Evolutionary conservation across 2,329 filamentous ascomycete species (phyloP), one percentile per base, ranked within the genome.

Genomic region (Aureobasidium sp.): DNA sequence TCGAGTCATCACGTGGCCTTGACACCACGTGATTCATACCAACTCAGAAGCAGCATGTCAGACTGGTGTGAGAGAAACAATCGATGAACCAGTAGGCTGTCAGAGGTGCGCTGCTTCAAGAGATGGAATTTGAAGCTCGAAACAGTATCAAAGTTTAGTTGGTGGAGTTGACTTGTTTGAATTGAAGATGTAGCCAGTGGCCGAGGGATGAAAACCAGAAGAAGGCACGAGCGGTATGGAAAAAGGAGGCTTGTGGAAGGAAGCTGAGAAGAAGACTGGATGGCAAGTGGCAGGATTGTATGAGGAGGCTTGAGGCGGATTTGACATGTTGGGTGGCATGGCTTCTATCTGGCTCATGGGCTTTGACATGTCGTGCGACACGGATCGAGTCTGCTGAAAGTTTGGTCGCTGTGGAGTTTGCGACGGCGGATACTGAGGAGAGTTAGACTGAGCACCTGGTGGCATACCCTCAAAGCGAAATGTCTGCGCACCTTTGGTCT

Each of bases 181-280:
- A 16, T 63, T 57, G 41, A 72, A 72, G 36, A 73, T 67, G 62
- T 80, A 80, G 1, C 78, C 78, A 32, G 72, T 75, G 10, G 77
- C 77, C 3, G 75, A 77, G 5, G 78, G 78, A 66, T 68, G 78
- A 64, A 73, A 72, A 1, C 70, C 72, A 27, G 71, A 70, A 47
- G 72, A 72, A 13, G 69, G 67, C 36, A 67, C 64, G 16, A 72
- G 65, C 13, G 73, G 74, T 62, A 78, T 67, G 0, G 75, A 70
- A 27, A 79, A 76, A 5, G 84, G 81, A 3, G 81, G 78, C 67
- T 80, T 83, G 62, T 81, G 81, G 55, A 90, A 74, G 57, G 79
- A 79, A 34, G 83, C 77, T 0, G 87, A 88, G 75, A 91, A 91
- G 75, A 92, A 92, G 1, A 90, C 88, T 0, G 89, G 89, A 66